These are phyloP conservation scores for Tolypocladium endophyticum DNA, from an alignment of 2,329 filamentous ascomycete genomes.

Conservation along the genomic window DNA sequence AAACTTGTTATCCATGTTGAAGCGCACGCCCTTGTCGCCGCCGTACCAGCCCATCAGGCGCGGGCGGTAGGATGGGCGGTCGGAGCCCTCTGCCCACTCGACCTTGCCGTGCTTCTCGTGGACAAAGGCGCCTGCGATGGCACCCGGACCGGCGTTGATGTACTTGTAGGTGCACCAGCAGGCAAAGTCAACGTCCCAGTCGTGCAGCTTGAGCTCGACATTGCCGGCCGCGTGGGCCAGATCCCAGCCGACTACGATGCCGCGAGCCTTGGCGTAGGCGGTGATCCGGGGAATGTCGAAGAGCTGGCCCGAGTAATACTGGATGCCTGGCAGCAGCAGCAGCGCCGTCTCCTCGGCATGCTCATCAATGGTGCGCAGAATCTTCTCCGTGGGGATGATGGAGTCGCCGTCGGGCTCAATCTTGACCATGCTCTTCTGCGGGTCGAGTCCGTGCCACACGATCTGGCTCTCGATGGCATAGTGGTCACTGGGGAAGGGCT, in stretches of 20 bases:
- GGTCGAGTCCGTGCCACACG: constrained; percentile 55
- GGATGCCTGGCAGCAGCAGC: constrained; percentile 73
- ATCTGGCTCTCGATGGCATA: constrained; percentile 81
- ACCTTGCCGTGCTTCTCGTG: constrained; percentile 63
- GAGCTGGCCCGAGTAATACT: constrained; percentile 86
- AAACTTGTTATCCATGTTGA: constrained; percentile 77
- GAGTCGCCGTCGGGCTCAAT: constrained; percentile 53
- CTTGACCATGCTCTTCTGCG: constrained; percentile 59
- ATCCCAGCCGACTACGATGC: constrained; percentile 75
- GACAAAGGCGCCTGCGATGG: constrained; percentile 72
- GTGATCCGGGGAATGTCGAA: constrained; percentile 79
- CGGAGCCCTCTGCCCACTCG: constrained; percentile 23
- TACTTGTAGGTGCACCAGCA: constrained; percentile 96
- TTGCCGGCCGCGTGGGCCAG: constrained; percentile 82
- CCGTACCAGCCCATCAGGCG: constrained; percentile 83
- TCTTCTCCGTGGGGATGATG: constrained; percentile 59
- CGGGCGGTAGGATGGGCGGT: constrained; percentile 39
- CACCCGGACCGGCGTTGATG: constrained; percentile 74
- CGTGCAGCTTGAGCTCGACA: constrained; percentile 66
- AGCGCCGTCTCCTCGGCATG: constrained; percentile 65
- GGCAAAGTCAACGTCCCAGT: constrained; percentile 87
- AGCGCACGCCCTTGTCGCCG: constrained; percentile 63
- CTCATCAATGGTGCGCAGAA: constrained; percentile 62
- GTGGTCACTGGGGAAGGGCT: constrained; percentile 81
- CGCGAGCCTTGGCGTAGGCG: constrained; percentile 58